These are phyloP conservation scores for Colletotrichum tropicale DNA, from an alignment of 2,329 filamentous ascomycete genomes.

Conservation along the genomic window DNA sequence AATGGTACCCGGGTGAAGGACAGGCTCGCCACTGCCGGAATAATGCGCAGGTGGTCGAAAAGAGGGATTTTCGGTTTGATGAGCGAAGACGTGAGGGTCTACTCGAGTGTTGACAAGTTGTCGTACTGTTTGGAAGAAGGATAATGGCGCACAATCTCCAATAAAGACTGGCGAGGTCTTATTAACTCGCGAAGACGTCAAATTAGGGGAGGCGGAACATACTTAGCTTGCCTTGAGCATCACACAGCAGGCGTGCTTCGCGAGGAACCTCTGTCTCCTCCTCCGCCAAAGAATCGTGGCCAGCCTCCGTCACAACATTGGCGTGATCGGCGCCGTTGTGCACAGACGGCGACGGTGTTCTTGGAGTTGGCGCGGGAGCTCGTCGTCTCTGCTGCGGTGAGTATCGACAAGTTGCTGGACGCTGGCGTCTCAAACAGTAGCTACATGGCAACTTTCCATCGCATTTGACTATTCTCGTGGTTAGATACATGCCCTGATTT, in stretches of 20 bases:
- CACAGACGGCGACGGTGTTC: constrained; percentile 14
- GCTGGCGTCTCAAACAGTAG: constrained; percentile 51
- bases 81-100: constrained; percentile 54
- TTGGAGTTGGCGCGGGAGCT: constrained; percentile 25
- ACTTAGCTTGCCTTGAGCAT: constrained; percentile 56
- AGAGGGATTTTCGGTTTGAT: constrained; percentile 50
- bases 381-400: constrained; percentile 47
- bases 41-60: constrained; percentile 33
- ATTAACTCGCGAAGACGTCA: not conserved
- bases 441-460: constrained; percentile 57
- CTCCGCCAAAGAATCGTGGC: constrained; percentile 36
- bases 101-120: constrained; percentile 55
- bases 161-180: constrained; percentile 44
- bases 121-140: constrained; percentile 59
- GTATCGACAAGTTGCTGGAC: constrained; percentile 50
- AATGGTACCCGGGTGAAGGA: constrained; percentile 20
- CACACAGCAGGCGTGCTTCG: constrained; percentile 55
- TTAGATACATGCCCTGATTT: not conserved
- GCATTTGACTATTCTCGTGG: constrained; percentile 46
- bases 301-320: not conserved
- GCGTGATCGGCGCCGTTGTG: not conserved
- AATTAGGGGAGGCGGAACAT: not conserved
- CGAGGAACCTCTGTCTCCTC: constrained; percentile 60
- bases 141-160: constrained; percentile 60
- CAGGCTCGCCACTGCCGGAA: constrained; percentile 22